Conservation (phyloP, 768 basidiomycete species). For the Lactarius hengduanensis region DNA sequence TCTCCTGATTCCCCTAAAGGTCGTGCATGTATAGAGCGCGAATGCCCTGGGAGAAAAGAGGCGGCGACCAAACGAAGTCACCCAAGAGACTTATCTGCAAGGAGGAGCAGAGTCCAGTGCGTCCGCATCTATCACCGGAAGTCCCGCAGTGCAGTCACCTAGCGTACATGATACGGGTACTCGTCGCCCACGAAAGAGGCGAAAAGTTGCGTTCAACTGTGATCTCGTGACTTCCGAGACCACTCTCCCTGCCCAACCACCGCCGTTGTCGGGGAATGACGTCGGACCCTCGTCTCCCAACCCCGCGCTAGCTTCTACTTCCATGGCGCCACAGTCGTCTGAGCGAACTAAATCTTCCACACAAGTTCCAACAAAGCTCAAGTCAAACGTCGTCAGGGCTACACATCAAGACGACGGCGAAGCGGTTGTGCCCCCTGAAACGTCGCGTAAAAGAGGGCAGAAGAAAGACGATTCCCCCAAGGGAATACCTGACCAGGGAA, state of each 20-base stretch:
- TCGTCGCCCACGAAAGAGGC: conserved; percentile 17
- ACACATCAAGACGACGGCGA: not conserved
- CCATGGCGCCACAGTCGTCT: not conserved
- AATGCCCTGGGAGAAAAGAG: not conserved
- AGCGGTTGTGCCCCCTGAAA: not conserved
- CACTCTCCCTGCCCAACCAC: not conserved
- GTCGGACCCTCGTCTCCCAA: not conserved
- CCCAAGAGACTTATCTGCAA: not conserved
- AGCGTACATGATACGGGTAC: not conserved
- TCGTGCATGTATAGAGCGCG: not conserved
- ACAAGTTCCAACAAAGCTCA: not conserved
- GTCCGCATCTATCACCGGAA: not conserved
- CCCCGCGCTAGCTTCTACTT: not conserved
- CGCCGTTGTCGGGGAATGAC: not conserved
- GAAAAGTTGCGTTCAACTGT: conserved; percentile 13
- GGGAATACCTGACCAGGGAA: not conserved
- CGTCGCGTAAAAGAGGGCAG: conserved; percentile 9
- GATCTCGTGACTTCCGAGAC: not conserved
- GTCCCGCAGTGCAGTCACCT: not conserved
- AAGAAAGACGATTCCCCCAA: not conserved
- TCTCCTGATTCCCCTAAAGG: not conserved
- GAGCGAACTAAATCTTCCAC: not conserved
- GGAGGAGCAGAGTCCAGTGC: not conserved
- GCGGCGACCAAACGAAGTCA: not conserved
- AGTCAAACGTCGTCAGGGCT: not conserved